A percentile compares a stretch with the other conserved stretches of the same genome.
Evolutionary conservation across 1,284 basidiomycete genomes (phyloP).

Genomic region (Ceratobasidium papillatum): DNA sequence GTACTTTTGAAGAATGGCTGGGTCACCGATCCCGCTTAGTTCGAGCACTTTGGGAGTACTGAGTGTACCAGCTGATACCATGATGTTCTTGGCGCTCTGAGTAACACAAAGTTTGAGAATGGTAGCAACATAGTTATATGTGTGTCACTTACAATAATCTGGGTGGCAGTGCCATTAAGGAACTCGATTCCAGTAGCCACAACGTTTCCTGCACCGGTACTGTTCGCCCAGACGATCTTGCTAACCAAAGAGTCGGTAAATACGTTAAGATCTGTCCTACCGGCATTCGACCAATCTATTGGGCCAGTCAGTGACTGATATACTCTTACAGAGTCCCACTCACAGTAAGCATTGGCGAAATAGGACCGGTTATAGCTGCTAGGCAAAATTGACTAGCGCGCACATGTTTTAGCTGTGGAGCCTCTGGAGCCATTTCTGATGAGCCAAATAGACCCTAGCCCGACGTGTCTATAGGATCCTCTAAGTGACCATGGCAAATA

Average conservation of each 20-base stretch:
- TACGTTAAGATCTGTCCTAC: slow-evolving; percentile 18
- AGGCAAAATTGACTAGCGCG: neutral
- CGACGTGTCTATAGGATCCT: too few species aligned
- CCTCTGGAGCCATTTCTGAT: too few species aligned
- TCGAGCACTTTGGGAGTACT: slow-evolving; percentile 50
- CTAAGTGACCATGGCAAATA: too few species aligned
- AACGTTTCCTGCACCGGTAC: neutral
- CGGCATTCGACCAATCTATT: slow-evolving; percentile 28
- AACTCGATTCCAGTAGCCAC: slow-evolving; percentile 30
- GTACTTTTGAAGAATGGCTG: slow-evolving; percentile 44
- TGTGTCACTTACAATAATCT: slow-evolving; percentile 3
- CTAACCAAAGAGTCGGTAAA: slow-evolving; percentile 21
- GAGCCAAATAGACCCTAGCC: too few species aligned
- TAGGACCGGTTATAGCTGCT: slow-evolving; percentile 31
- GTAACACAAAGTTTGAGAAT: neutral
- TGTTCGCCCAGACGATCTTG: slow-evolving; percentile 28
- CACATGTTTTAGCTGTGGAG: too few species aligned
- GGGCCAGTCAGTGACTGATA: neutral
- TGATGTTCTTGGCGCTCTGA: slow-evolving; percentile 27
- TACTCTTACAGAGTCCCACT: neutral
- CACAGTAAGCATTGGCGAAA: slow-evolving; percentile 32
- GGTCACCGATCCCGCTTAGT: slow-evolving; percentile 50
- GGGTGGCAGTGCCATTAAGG: slow-evolving; percentile 15
- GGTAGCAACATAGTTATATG: neutral
- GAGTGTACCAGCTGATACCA: slow-evolving; percentile 42